Evolutionary conservation across 2,329 filamentous ascomycete species (phyloP), one percentile per base, ranked within the genome.

Genomic region (Pseudocercospora eumusae): DNA sequence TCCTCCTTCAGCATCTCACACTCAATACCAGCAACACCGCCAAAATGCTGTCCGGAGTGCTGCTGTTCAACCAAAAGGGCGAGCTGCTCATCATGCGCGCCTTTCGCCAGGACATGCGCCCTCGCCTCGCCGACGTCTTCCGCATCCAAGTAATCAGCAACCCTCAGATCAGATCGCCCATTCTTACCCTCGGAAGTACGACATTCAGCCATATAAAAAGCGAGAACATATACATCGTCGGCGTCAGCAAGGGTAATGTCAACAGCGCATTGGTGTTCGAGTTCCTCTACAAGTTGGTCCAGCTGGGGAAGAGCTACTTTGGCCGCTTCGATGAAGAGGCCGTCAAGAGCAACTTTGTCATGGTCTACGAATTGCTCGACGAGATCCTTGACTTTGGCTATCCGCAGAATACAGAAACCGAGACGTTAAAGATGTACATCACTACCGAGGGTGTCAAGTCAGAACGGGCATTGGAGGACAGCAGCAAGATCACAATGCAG

Each of bases 201-300:
- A 99, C 96, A 52, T 99, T 99, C 79, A 96, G 92, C 82, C 95
- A 99, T 87, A 93, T 99, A 79, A 97, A 96, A 78, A 93, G 97
- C 80, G 95, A 99, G 76, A 99, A 99, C 77, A 97, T 99, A 75
- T 99, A 98, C 78, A 80, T 99, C 70, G 93, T 98, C 59, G 95
- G 93, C 18, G 91, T 99, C 71, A 98, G 93, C 62, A 99, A 98
- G 82, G 97, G 93, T 81, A 99, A 99, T 79, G 95, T 93, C 80
- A 99, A 99, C 85, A 93, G 93, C 11, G 96, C 96, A 45, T 85
- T 99, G 60, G 92, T 99, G 23, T 99, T 99, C 74, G 95, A 99
- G 81, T 99, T 99, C 75, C 82, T 99, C 65, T 98, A 98, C 81
- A 87, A 93, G 70, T 81, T 99, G 73, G 91, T 97, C 68, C 86